Evolutionary conservation across 2,329 filamentous ascomycete species (phyloP), one percentile per base, ranked within the genome.

Genomic region (Simplicillium aogashimaense): DNA sequence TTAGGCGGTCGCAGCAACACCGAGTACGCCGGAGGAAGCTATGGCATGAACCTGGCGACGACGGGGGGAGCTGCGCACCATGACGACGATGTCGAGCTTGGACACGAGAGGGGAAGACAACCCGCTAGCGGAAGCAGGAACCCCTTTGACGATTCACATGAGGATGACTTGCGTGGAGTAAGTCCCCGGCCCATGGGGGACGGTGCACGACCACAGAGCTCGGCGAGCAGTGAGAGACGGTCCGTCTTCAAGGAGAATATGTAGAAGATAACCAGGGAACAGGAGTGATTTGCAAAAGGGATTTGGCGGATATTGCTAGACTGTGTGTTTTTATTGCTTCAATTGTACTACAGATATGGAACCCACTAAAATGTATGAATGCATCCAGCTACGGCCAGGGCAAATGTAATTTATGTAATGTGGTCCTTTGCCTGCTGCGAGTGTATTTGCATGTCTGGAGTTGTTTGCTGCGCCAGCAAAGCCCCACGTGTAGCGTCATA

Each of bases 111-210:
- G 53, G 72, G 60, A 50, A 66, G 59, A 46, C 62, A 57, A 55
- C 68, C 59, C 48, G 60, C 54, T 43, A 50, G 56, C 40, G 49
- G 51, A 38, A 48, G 50, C 39, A 54, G 50, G 46, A 81, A 90
- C 57, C 85, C 85, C 0, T 89, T 89, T 54, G 82, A 80, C 39
- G 83, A 86, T 39, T 70, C 40, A 15, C 35, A 76, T 25, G 76
- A 74, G 4, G 78, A 78, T 56, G 65, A 71, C 46, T 51, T 86
- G 59, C 65, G 84, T 41, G 83, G 83, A 18, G 78, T 89, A 25
- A 90, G 84, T 58, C 85, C 86, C 3, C 61, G 85, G 48, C 86
- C 86, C n/a, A 75, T 83, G 49, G 68, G 78, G 37, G 70, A 69
- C 25, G 57, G 61, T 6, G 20, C 6, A 25, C 20, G 20, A 25